Evolutionary conservation across 2,329 filamentous ascomycete genomes (phyloP).

Genomic region (Leptodontidium sp.): DNA sequence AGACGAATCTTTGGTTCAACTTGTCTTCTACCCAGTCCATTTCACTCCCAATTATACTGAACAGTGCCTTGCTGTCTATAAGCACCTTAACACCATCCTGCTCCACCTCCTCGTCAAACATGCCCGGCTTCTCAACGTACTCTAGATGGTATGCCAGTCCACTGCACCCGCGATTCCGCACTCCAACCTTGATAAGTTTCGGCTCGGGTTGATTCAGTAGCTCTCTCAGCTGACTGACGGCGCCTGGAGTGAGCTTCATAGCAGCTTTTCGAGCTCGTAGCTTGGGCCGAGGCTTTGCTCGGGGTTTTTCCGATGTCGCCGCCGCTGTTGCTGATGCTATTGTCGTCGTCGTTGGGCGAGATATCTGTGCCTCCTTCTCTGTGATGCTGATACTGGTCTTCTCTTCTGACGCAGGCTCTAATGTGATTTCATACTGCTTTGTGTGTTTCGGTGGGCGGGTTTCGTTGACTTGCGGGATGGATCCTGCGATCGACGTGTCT

Average conservation of each 20-base stretch:
- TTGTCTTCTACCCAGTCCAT: conserved; percentile 99
- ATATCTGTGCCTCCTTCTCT: conserved; percentile 73
- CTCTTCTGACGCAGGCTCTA: conserved; percentile 37
- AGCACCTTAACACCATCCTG: conserved; percentile 96
- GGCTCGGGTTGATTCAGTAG: conserved; percentile 86
- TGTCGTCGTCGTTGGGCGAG: conserved; percentile 54
- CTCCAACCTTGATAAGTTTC: conserved; percentile 92
- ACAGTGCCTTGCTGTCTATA: conserved; percentile 95
- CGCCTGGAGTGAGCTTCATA: conserved; percentile 82
- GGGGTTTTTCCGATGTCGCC: conserved; percentile 47
- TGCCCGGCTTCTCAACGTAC: conserved; percentile 89
- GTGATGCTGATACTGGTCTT: conserved; percentile 56
- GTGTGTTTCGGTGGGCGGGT: conserved; percentile 54
- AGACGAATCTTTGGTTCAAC: conserved; percentile 89
- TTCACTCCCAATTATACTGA: conserved; percentile 97
- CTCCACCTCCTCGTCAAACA: conserved; percentile 91
- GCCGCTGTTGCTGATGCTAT: conserved; percentile 19
- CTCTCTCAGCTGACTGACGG: conserved; percentile 78
- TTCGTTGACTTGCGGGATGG: conserved; percentile 52
- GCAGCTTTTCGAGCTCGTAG: conserved; percentile 88
- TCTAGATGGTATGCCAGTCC: conserved; percentile 93
- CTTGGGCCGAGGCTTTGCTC: conserved; percentile 66
- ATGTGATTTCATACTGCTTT: conserved; percentile 44
- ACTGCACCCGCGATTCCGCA: conserved; percentile 93
- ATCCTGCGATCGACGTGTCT: conserved; percentile 67